Evolutionary conservation across 495 filamentous ascomycete genomes (phyloP).

Genomic region (Aspergillus ellipticus): DNA sequence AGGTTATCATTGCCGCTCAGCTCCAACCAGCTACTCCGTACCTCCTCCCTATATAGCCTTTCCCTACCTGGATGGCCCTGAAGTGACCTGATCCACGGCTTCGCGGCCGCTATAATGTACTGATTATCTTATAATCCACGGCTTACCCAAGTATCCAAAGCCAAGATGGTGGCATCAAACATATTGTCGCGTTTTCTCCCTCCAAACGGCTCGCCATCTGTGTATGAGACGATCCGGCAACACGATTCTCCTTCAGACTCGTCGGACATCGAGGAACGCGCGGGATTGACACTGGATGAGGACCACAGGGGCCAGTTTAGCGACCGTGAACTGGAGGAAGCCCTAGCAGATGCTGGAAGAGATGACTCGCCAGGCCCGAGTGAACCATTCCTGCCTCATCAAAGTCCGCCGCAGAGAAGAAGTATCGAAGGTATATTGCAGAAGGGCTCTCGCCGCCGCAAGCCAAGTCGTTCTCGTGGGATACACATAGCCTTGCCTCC

Average conservation of each 20-base stretch:
- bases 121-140: constrained; percentile 12
- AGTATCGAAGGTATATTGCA: constrained; percentile 13
- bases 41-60: neutral
- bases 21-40: neutral
- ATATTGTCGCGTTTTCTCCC: constrained; percentile 72
- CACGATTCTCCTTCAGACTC: constrained; percentile 56
- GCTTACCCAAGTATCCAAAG: constrained; percentile 10
- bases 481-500: constrained; percentile 26
- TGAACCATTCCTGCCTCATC: constrained; percentile 34
- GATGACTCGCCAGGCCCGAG: constrained; percentile 60
- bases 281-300: constrained; percentile 64
- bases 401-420: constrained; percentile 10
- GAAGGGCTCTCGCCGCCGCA: constrained; percentile 26
- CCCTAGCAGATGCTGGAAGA: constrained; percentile 56
- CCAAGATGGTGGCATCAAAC: constrained; percentile 69
- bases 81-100: constrained; percentile 10
- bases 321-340: constrained; percentile 68
- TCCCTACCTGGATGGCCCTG: constrained; percentile 13
- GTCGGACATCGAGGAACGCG: constrained; percentile 63
- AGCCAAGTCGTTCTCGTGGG: constrained; percentile 32
- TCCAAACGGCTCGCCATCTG: constrained; percentile 58
- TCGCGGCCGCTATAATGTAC: constrained; percentile 17
- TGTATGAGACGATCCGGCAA: constrained; percentile 67
- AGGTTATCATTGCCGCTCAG: neutral
- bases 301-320: constrained; percentile 63